Percentiles rank a stretch among this genome's conserved stretches.
phyloP scores from a whole-genome alignment of 768 basidiomycete species.

The Mycena amicta region DNA sequence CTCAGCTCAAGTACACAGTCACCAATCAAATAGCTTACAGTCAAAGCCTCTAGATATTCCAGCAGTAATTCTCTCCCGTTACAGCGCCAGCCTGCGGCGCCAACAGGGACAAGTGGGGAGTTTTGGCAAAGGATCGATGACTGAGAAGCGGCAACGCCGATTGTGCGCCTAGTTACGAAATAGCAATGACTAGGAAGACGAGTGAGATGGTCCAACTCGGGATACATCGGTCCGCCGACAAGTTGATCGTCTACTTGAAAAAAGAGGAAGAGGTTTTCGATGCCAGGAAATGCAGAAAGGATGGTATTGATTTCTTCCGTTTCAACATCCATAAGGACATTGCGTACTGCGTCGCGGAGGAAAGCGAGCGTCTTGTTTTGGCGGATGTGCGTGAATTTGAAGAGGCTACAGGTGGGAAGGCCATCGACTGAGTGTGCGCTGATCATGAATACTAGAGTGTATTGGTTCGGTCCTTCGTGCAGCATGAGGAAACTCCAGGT shows the following conservation, averaged over 20 bases:
- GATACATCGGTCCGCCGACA: background rate
- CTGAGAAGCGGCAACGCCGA: background rate
- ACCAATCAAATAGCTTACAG: no score
- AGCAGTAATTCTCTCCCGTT: background rate
- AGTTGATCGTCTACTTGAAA: background rate
- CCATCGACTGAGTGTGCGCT: background rate
- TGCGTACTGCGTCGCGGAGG: background rate
- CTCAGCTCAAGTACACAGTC: background rate
- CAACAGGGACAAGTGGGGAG: background rate
- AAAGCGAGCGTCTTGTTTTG: background rate
- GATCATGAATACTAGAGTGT: background rate
- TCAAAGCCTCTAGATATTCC: background rate
- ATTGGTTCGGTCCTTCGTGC: background rate
- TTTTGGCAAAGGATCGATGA: background rate
- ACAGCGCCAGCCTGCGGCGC: no score
- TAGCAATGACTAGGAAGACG: background rate
- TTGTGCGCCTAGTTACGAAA: background rate
- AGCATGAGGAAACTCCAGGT: no score
- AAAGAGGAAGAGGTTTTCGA: background rate
- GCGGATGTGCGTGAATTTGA: background rate
- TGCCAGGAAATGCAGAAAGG: background rate
- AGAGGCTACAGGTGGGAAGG: background rate
- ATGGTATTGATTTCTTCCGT: background rate
- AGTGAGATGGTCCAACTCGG: background rate
- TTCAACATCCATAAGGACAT: background rate